These are phyloP conservation scores for Solanum dulcamara DNA, from an alignment of 257 asterid genomes.

Conservation along the genomic window DNA sequence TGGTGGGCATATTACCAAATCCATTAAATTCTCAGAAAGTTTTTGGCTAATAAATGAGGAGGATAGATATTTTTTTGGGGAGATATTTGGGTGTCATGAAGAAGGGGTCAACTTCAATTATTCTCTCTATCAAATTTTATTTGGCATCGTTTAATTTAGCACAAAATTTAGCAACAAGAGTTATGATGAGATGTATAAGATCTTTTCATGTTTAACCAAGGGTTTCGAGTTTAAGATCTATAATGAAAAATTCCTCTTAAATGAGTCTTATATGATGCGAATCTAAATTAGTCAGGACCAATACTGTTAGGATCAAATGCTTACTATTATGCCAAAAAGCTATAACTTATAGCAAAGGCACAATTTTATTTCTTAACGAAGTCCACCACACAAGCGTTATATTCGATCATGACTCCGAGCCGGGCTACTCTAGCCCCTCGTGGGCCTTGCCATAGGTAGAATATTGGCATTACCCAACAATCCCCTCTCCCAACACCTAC, in stretches of 20 bases:
- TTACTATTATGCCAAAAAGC: no score
- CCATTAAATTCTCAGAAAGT: not conserved
- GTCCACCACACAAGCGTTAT: no score
- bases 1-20: not conserved
- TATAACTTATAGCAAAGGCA: no score
- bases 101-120: not conserved
- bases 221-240: rapidly evolving
- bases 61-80: not conserved
- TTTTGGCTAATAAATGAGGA: not conserved
- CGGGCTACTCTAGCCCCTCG: no score
- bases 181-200: not conserved
- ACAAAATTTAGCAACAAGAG: not conserved
- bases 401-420: no score
- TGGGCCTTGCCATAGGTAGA: no score
- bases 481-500: no score
- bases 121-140: no score
- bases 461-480: no score
- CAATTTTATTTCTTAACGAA: no score
- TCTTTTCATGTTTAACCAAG: not conserved
- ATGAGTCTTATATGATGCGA: not conserved
- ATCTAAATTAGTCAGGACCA: not conserved
- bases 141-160: not conserved
- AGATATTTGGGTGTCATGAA: not conserved
- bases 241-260: no score
- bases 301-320: no score